Conservation (phyloP, 257 asterid species). For the Fraxinus quadrangulata region DNA sequence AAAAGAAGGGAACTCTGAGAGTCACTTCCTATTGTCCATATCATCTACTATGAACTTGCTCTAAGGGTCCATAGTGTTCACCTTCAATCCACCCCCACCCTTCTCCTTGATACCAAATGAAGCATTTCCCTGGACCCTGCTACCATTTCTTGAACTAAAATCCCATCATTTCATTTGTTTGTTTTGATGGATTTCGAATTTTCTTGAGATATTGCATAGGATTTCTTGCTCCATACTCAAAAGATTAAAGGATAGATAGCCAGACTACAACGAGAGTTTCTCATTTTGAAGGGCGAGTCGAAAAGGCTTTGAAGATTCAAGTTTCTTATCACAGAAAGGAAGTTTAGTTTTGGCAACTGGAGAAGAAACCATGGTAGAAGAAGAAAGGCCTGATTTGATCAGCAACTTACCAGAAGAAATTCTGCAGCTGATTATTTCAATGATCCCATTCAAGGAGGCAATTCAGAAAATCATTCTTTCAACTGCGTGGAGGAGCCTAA, state of each 20-base stretch:
- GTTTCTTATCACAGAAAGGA: too few relatives aligned
- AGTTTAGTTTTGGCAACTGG: not conserved
- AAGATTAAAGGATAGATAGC: not conserved
- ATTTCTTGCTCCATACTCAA: not conserved
- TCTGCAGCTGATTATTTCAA: constrained; percentile 17
- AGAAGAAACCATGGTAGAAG: constrained; percentile 15
- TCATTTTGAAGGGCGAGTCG: not conserved
- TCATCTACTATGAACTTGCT: not conserved
- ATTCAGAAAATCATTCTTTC: constrained; percentile 21
- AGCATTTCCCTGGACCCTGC: too few relatives aligned
- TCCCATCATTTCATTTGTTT: too few relatives aligned
- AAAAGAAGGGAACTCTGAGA: too few relatives aligned
- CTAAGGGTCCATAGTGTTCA: not conserved
- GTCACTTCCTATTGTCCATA: not conserved
- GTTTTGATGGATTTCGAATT: too few relatives aligned
- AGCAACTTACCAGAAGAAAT: constrained; percentile 24
- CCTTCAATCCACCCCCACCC: not conserved
- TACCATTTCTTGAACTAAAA: too few relatives aligned
- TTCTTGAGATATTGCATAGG: not conserved
- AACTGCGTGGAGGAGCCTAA: constrained; percentile 24
- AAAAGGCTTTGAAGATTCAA: not conserved
- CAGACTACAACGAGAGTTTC: too few relatives aligned
- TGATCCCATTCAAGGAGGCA: constrained; percentile 26
- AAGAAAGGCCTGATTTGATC: constrained; percentile 20
- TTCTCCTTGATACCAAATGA: too few relatives aligned